A percentile compares a stretch with the other conserved stretches of the same genome.
Conservation (phyloP, 306 rosid genomes). For the Gleditsia sinensis region DNA sequence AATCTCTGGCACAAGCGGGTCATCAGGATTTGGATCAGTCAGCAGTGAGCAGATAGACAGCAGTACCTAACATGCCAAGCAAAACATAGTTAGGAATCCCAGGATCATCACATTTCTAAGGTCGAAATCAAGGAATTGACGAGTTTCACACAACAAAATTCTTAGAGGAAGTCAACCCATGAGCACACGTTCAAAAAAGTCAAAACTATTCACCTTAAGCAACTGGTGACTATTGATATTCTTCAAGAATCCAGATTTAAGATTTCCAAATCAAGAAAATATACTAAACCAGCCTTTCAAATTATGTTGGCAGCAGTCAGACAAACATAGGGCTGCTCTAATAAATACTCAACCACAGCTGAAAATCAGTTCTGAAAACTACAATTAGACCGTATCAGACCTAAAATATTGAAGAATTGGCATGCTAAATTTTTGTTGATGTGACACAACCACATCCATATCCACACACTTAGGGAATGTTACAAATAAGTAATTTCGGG, state of each 20-base stretch:
- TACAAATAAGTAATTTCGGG: not conserved
- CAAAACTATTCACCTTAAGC: not conserved
- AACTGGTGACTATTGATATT: not conserved
- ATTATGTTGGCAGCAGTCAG: not conserved
- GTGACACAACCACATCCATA: not conserved
- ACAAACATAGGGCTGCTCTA: not conserved
- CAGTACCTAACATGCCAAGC: slow-evolving; percentile 51
- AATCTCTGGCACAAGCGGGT: slow-evolving; percentile 80
- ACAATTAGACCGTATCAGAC: not conserved
- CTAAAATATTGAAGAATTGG: not conserved
- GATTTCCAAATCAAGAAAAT: not conserved
- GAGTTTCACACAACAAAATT: too few species aligned
- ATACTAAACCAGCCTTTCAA: slow-evolving; percentile 13
- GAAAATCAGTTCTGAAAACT: not conserved
- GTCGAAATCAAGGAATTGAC: too few species aligned
- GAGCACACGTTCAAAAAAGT: not conserved
- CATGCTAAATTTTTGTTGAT: not conserved
- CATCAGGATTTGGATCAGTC: slow-evolving; percentile 80
- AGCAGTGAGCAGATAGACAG: slow-evolving; percentile 74
- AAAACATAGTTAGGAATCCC: slow-evolving; percentile 27
- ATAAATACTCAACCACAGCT: not conserved
- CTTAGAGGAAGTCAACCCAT: not conserved
- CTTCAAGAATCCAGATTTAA: too few species aligned
- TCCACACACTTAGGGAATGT: not conserved
- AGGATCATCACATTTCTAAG: not conserved